Evolutionary conservation across 768 basidiomycete species (phyloP).

Genomic region (Gautieria morchelliformis): DNA sequence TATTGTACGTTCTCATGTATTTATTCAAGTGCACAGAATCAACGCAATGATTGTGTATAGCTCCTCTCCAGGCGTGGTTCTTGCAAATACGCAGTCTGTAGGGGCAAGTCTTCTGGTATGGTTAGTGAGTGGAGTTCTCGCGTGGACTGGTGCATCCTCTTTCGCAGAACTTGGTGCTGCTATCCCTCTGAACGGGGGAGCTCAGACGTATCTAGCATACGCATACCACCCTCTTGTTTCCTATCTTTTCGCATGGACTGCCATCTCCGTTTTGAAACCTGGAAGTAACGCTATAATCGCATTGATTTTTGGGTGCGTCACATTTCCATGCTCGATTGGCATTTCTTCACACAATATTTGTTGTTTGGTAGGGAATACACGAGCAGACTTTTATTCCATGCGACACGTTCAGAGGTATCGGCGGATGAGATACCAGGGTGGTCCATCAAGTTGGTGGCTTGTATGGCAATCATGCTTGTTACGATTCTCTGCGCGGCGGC

Average conservation of each 20-base stretch:
- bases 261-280: slow-evolving; percentile 84
- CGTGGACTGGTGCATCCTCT: slow-evolving; percentile 94
- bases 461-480: slow-evolving; percentile 60
- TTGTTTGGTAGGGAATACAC: slow-evolving; percentile 55
- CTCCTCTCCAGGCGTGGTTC: slow-evolving; percentile 87
- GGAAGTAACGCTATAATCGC: slow-evolving; percentile 78
- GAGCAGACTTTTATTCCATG: slow-evolving; percentile 80
- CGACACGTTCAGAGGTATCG: slow-evolving; percentile 57
- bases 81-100: slow-evolving; percentile 80
- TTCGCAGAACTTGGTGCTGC: slow-evolving; percentile 88
- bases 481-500: slow-evolving; percentile 72
- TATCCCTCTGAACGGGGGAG: slow-evolving; percentile 67
- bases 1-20: slow-evolving; percentile 54
- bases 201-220: slow-evolving; percentile 81
- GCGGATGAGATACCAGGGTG: slow-evolving; percentile 78
- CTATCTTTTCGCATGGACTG: slow-evolving; percentile 93
- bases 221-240: slow-evolving; percentile 81
- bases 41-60: slow-evolving; percentile 27
- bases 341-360: neutral
- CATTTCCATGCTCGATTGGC: slow-evolving; percentile 4
- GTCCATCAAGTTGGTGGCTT: slow-evolving; percentile 84
- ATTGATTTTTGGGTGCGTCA: slow-evolving; percentile 57
- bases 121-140: slow-evolving; percentile 73
- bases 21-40: neutral
- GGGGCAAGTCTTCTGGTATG: slow-evolving; percentile 86